Evolutionary conservation across 2,329 filamentous ascomycete species (phyloP).

Genomic region (Rhynchosporium agropyri): DNA sequence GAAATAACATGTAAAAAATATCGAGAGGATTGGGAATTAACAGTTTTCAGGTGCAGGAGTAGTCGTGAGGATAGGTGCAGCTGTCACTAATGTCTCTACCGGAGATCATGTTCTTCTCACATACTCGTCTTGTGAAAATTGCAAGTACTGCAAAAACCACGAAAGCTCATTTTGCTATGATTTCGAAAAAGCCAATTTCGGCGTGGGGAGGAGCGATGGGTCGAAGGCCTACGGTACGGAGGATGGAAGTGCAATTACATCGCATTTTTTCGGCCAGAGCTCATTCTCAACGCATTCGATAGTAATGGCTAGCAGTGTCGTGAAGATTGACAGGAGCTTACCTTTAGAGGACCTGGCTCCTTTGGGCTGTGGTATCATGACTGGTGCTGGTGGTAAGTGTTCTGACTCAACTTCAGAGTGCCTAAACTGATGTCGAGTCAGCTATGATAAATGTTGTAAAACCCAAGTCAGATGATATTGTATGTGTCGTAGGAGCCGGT

Average conservation of each 20-base stretch:
- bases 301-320: slow-evolving; percentile 34
- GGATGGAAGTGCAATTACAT: slow-evolving; percentile 31
- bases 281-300: slow-evolving; percentile 39
- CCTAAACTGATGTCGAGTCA: neutral
- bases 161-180: slow-evolving; percentile 40
- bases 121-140: slow-evolving; percentile 43
- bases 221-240: slow-evolving; percentile 26
- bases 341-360: slow-evolving; percentile 44
- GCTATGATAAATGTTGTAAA: slow-evolving; percentile 45
- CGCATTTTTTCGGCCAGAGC: slow-evolving; percentile 44
- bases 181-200: slow-evolving; percentile 37
- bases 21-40: neutral
- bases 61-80: slow-evolving; percentile 27
- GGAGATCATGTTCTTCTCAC: slow-evolving; percentile 43
- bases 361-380: slow-evolving; percentile 49
- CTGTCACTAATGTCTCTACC: slow-evolving; percentile 19
- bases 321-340: slow-evolving; percentile 35
- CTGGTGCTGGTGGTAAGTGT: slow-evolving; percentile 44
- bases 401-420: neutral
- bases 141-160: slow-evolving; percentile 39
- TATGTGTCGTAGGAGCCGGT: slow-evolving; percentile 47
- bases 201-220: slow-evolving; percentile 27
- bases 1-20: neutral
- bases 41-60: slow-evolving; percentile 29
- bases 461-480: slow-evolving; percentile 36